Conservation (phyloP, 176 grass and related monocot species). For the Bonia amplexicaulis region DNA sequence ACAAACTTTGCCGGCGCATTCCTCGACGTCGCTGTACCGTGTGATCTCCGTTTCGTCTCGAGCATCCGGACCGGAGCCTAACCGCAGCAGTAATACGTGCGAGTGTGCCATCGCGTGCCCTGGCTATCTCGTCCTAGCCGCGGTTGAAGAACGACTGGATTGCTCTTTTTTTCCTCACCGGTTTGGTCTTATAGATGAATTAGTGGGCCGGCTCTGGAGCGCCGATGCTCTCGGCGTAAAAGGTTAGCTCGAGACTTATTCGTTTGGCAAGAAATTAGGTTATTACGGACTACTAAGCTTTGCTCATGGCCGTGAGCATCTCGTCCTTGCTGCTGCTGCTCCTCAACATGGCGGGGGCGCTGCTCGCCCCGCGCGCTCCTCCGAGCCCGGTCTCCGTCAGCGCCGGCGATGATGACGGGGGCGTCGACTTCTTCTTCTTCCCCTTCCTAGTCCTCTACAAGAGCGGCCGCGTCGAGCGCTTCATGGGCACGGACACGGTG, state of each 20-base stretch:
- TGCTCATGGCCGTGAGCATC: conserved; percentile 34
- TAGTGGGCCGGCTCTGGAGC: too few relatives aligned
- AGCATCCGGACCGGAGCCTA: not conserved
- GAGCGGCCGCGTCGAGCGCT: conserved; percentile 51
- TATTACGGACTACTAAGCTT: not conserved
- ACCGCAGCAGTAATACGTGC: not conserved
- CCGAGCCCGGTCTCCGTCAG: not conserved
- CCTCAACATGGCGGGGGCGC: conserved; percentile 32
- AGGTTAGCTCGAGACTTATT: not conserved
- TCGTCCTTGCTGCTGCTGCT: conserved; percentile 26
- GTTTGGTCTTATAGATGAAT: too few relatives aligned
- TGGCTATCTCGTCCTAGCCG: too few relatives aligned
- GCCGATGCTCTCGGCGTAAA: not conserved
- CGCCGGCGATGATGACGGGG: not conserved
- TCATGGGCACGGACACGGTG: conserved; percentile 49
- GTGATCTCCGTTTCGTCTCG: not conserved
- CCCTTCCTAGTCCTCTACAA: conserved; percentile 56
- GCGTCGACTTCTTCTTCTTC: conserved; percentile 52
- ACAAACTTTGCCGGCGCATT: not conserved
- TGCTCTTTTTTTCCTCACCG: too few relatives aligned
- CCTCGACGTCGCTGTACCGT: not conserved
- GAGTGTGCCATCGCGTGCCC: too few relatives aligned
- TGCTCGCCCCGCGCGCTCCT: conserved; percentile 14
- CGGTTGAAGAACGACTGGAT: too few relatives aligned
- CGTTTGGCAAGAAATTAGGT: not conserved